Evolutionary conservation across 805 yeast species (phyloP).

Genomic region (Candida germanica): DNA sequence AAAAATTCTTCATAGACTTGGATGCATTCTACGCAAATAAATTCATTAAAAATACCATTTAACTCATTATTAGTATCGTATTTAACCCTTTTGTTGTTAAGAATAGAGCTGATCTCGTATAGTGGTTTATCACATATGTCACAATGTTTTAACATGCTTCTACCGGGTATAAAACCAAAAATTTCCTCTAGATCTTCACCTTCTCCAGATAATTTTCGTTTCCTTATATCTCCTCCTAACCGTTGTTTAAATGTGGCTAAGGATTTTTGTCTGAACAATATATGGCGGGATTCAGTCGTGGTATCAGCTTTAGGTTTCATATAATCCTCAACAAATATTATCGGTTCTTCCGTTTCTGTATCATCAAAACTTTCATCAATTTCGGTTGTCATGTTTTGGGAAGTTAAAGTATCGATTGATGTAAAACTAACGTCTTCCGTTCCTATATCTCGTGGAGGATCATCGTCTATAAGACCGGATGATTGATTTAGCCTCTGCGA

Average conservation of each 20-base stretch:
- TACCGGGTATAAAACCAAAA: conserved; percentile 38
- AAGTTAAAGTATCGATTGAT: conserved; percentile 13
- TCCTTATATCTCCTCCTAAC: conserved; percentile 3
- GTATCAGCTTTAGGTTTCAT: conserved; percentile 24
- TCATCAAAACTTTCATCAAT: conserved; percentile 18
- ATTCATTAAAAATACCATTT: conserved; percentile 38
- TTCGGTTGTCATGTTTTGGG: conserved; percentile 13
- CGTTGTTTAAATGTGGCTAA: conserved; percentile 37
- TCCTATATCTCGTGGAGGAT: not conserved
- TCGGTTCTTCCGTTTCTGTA: conserved; percentile 31
- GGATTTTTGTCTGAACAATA: conserved; percentile 28
- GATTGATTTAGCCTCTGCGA: no score
- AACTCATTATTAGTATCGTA: conserved; percentile 1
- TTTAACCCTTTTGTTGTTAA: conserved; percentile 15
- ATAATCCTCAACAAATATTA: conserved; percentile 57
- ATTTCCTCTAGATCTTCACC: conserved; percentile 32
- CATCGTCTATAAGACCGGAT: not conserved
- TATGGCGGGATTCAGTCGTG: conserved; percentile 8
- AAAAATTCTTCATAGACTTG: conserved; percentile 52
- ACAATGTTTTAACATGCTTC: conserved; percentile 47
- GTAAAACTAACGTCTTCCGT: conserved; percentile 13
- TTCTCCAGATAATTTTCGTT: conserved; percentile 9
- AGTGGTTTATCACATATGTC: conserved; percentile 69
- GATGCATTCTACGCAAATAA: conserved; percentile 63
- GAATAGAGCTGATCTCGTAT: conserved; percentile 54